These are phyloP conservation scores for Carex arenaria DNA, from an alignment of 202 grass and related monocot species.

Conservation along the genomic window DNA sequence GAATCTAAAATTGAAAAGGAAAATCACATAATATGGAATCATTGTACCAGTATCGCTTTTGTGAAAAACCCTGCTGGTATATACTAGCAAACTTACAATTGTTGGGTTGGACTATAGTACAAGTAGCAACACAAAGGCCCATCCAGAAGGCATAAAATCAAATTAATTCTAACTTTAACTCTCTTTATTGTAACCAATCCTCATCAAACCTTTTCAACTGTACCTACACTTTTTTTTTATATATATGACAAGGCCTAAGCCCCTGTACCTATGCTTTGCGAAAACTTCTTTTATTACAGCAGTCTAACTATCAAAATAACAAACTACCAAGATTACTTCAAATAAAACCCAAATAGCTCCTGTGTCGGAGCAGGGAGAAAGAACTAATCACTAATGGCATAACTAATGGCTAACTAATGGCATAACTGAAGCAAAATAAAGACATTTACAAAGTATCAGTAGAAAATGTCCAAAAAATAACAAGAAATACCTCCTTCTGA, in stretches of 20 bases:
- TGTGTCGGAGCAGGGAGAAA: not conserved
- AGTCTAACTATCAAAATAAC: not conserved
- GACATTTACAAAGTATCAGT: not conserved
- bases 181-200: not conserved
- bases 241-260: no score
- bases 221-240: not conserved
- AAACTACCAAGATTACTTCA: not conserved
- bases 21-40: not conserved
- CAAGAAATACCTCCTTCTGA: conserved; percentile 63
- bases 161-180: not conserved
- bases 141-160: not conserved
- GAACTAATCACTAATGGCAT: not conserved
- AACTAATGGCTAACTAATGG: not conserved
- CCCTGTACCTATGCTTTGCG: not conserved
- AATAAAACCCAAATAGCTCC: not conserved
- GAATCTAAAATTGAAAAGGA: not conserved
- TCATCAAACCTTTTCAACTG: not conserved
- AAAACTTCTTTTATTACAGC: not conserved
- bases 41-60: not conserved
- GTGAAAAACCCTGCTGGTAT: not conserved
- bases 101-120: not conserved
- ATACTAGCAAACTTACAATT: not conserved
- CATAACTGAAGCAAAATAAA: not conserved
- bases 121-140: not conserved
- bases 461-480: not conserved